Percentiles rank a stretch among this genome's conserved stretches.
Conservation (phyloP, 2,329 filamentous ascomycete genomes). For the Pseudocercospora musae region DNA sequence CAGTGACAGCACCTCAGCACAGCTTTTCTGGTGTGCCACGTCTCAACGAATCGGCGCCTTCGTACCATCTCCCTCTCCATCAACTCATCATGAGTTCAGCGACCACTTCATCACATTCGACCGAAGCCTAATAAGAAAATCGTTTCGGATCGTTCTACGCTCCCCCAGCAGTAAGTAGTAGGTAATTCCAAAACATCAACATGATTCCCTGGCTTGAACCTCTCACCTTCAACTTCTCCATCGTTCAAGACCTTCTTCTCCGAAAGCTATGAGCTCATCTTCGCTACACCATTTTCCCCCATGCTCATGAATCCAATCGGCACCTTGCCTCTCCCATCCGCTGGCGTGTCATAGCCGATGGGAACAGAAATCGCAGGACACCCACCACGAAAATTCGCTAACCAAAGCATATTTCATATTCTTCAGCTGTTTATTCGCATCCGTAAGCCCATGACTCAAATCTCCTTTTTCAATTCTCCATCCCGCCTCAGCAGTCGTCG, state of each 20-base stretch:
- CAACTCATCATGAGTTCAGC: no score
- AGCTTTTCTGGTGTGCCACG: no score
- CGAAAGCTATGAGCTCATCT: conserved; percentile 52
- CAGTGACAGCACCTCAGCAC: background rate
- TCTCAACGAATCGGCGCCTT: background rate
- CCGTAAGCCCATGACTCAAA: conserved; percentile 61
- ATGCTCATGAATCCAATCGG: conserved; percentile 55
- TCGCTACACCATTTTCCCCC: conserved; percentile 55
- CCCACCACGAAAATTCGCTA: conserved; percentile 80
- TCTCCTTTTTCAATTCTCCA: conserved; percentile 62
- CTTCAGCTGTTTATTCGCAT: conserved; percentile 68
- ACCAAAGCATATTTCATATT: conserved; percentile 83
- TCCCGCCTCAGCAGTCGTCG: conserved; percentile 71
- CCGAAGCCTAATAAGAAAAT: no score
- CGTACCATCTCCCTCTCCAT: background rate
- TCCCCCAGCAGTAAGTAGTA: no score
- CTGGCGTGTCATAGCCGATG: conserved; percentile 60
- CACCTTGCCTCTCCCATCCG: conserved; percentile 54
- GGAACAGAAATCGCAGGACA: conserved; percentile 73
- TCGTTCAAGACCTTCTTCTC: conserved; percentile 48
- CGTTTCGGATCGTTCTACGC: no score
- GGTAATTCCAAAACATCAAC: conserved; percentile 39
- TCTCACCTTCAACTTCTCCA: conserved; percentile 36
- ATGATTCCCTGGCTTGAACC: conserved; percentile 37
- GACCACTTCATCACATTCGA: no score